Base-by-base conservation (phyloP, 345 rosid genomes). In the Citrus sinensis region DNA sequence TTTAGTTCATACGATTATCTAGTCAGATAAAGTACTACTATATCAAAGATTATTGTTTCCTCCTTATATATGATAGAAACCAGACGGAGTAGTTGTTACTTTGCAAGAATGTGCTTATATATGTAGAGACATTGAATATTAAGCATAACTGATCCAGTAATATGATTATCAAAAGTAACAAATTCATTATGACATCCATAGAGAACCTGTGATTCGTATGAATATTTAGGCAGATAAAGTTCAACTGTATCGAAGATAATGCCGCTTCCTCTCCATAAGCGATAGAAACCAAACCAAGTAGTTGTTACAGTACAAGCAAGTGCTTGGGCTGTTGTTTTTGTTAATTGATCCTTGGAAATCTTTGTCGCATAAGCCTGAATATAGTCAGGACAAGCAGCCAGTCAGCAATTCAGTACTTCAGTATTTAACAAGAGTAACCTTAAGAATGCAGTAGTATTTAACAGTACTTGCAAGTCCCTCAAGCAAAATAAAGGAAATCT, bases 1-100 rank as follows among this genome's bases (percentile, higher is more conserved):
- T 91, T 92, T 39, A 97, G 90, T 64, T 92, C 83, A 78, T 90
- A 93, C 46, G 87, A 86, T 86, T 85, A 95, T 71, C 68, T 86
- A 72, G 98, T 98, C 84, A 93, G 90, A 73, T 88, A 83, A 80
- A 90, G 91, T 51, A 88, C 89, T 81, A 83, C 79, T 1, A 81
- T 79, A 76, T 91, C 93, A 27, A 88, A 71, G 65, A 87, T 79
- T 81, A 56, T 84, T 78, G 76, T 83, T 89, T 82, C 87, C 85
- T 86, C 79, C 89, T 77, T 85, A 81, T 55, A 89, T 79, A 58
- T 86, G 84, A 79, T 80, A 74, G 76, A 88, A 93, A 46, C 95
- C 98, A 89, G 88, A 82, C 95, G 94, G 90, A 24, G 90, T 89
- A 40, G 97, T 93, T 60, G 90, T 90, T 51, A 95, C 93, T 76